Evolutionary conservation across 2,329 filamentous ascomycete genomes (phyloP), one percentile per base, ranked within the genome.

Genomic region (Diaporthe batatas): DNA sequence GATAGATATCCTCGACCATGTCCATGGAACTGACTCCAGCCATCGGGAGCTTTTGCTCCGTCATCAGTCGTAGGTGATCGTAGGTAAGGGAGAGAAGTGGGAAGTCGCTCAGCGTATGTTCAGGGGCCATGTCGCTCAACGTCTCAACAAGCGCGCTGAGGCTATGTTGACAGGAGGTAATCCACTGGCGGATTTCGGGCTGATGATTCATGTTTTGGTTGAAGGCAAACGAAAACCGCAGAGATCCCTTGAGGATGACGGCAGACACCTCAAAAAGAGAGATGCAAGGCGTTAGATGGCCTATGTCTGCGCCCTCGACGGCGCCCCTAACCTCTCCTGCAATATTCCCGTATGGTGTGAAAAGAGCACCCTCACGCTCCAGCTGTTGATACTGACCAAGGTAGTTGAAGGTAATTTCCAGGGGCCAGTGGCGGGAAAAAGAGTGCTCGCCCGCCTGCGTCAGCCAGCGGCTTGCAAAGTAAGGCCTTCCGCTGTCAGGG

Each of bases 381-480:
- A 86, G 78, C 49, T 86, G 83, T 75, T 87, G 85, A 72, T 82
- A 82, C 72, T 83, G 79, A 5, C 85, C 86, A 1, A 83, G 79
- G 68, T 86, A 88, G 75, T 88, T 88, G 79, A 88, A 87, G 0
- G 84, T 77, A 7, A 88, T 76, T 74, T 89, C 87, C 59, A 85
- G 81, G 0, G 80, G 79, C 49, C 78, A 78, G 72, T 84, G 80
- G 1, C 80, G 75, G 1, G 75, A 73, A n/a, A 51, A 47, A 10
- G 42, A 8, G 21, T 65, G 25, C 25, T 65, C 44, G 1, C 59
- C 59, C 10, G 44, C 39, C 57, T 42, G 25, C 4, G 57, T 59
- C 25, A 65, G 59, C 42, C 44, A 65, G 42, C 44, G 59, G 42
- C 42, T 47, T 18, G 59, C 59, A 25, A 65, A 65, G 42, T 47